Base-by-base conservation (phyloP, 2,329 filamentous ascomycete species). In the Juglanconis sp. region DNA sequence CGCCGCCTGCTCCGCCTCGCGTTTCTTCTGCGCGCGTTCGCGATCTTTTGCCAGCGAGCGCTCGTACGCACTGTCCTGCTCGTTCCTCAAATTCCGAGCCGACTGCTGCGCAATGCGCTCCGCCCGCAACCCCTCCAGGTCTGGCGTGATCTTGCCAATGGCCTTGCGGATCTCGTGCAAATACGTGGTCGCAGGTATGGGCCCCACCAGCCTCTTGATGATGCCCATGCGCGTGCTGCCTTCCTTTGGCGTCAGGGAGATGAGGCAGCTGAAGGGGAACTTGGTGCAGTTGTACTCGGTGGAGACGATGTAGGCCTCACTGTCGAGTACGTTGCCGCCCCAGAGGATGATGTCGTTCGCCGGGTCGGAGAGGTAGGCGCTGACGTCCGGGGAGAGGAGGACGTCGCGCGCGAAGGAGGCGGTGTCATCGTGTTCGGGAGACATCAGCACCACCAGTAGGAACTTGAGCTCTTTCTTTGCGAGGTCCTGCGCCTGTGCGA, bases 41-140 rank as follows among this genome's bases (percentile, higher is more conserved):
- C 93, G 83, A 74, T 99, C 95, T 62, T 87, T 86, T 9, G 93
- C 94, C 35, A 99, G 79, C 0, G 91, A 96, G 63, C 92, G 86
- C 75, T 99, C 93, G 73, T 99, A 99, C 0, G 95, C 95, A 9
- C 86, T 90, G 71, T 98, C 92, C 72, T 99, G 95, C 73, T 96
- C 87, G 63, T 89, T 85, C n/a, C 93, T 85, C 38, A 99, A 79
- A 67, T 79, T 90, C 50, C 94, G 84, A n/a, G 89, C 85, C 2
- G 91, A 87, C 70, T 96, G 87, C 66, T 96, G 91, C 47, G 92
- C 91, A 15, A 86, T 84, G 56, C 93, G 83, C 68, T 91, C 87
- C 2, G 88, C 84, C n/a, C 93, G 85, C 24, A 90, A 87, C 35
- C 86, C 82, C 44, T 87, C 86, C 4, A 99, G 79, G 51, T 94